Percentiles rank a stretch among this genome's conserved stretches.
phyloP scores from a whole-genome alignment of 2,329 filamentous ascomycete genomes.

The Exophiala sp. region DNA sequence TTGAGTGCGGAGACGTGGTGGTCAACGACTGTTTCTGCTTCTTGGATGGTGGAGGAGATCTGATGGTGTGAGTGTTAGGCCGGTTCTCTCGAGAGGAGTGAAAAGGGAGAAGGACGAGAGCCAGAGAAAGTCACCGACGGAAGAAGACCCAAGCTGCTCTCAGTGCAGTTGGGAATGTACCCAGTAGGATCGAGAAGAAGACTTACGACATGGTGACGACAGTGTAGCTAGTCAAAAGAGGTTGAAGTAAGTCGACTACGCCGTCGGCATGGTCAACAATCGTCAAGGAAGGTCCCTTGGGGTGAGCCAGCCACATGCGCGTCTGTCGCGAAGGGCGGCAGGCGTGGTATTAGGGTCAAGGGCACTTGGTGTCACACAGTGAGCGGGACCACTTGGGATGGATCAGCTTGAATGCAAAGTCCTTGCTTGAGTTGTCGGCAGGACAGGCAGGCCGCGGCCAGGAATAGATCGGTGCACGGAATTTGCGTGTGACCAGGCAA shows the following conservation, averaged over 20 bases:
- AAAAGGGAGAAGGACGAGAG: not conserved
- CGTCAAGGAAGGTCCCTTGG: slow-evolving; percentile 18
- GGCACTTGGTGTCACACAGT: slow-evolving; percentile 13
- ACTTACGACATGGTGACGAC: slow-evolving; percentile 27
- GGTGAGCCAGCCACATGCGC: slow-evolving; percentile 15
- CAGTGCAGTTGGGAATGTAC: slow-evolving; percentile 16
- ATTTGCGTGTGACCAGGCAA: slow-evolving; percentile 16
- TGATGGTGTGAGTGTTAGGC: slow-evolving; percentile 9
- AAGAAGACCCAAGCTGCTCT: not conserved
- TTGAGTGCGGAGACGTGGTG: slow-evolving; percentile 14
- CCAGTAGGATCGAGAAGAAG: slow-evolving; percentile 8
- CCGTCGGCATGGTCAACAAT: slow-evolving; percentile 22
- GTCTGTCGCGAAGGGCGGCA: slow-evolving; percentile 10
- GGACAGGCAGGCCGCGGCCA: slow-evolving; percentile 3
- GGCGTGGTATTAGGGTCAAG: slow-evolving; percentile 15
- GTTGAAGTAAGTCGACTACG: slow-evolving; percentile 16
- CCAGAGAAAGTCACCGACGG: not conserved
- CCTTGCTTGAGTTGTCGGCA: slow-evolving; percentile 1
- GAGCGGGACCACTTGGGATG: slow-evolving; percentile 6
- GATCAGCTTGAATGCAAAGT: slow-evolving; percentile 1
- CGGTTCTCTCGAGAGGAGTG: not conserved
- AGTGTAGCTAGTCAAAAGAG: slow-evolving; percentile 20
- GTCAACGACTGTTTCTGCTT: slow-evolving; percentile 15
- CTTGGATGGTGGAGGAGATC: slow-evolving; percentile 19
- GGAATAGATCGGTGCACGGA: slow-evolving; percentile 16